Base-by-base conservation (phyloP, 768 basidiomycete species). In the Mycena floridula region DNA sequence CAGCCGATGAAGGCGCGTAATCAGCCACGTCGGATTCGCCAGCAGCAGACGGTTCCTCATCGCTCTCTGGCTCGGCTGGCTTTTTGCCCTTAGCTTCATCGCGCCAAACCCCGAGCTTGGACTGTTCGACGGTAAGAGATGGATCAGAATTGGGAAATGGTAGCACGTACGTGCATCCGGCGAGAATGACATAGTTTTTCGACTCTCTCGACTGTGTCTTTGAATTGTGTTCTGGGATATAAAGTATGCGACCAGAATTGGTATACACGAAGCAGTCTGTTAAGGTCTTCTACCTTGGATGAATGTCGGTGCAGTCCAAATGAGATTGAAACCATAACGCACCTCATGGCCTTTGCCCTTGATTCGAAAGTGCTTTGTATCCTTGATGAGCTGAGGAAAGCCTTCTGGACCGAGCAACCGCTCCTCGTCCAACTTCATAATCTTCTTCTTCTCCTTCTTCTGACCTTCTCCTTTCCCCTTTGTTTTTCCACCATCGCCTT, bases 261-360 rank as follows among this genome's bases (percentile, higher is more conserved):
- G 59, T 98, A 98, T 26, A 87, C 67, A 49, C 82, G 79, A 44
- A 98, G 68, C 12, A 97, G 65, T 28, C 86, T 72, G 50, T 79
- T 79, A 28, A 99, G 74, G 62, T 99, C 94, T 41, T 76, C 62
- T n/a, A 71, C 72, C 94, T 97, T 42, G 4, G 36, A 44, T 1
- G n/a, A 35, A 9, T 16, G 16, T 30, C 9, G 13, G 32, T 22
- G 16, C 8, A 27, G 30, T 21, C 11, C 46, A 23, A 45, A 22
- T 37, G 13, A 20, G 20, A 41, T 28, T 21, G 20, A 45, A 7
- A 42, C 23, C 49, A 22, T 38, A 37, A 37, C 61, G 48, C 62
- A 91, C 95, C 76, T 99, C 96, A 54, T 90, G 81, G 0, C 94
- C 94, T 60, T 96, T 97, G 6, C 93, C 94, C 53, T 81, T 85